Evolutionary conservation across 768 basidiomycete genomes (phyloP).

Genomic region (Boletus sp.): DNA sequence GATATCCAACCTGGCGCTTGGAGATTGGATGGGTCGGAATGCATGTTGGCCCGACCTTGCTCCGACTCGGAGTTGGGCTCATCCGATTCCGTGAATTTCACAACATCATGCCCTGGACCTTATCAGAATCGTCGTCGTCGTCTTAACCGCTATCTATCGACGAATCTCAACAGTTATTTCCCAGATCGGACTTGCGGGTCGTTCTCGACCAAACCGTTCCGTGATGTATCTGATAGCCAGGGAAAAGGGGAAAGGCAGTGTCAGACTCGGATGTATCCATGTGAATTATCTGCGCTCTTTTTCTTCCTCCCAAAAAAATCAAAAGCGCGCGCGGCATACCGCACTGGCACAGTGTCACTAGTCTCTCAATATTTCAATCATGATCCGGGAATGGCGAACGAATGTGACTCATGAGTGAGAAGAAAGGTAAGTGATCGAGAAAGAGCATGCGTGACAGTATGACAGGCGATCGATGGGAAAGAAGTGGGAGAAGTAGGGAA

Average conservation of each 20-base stretch:
- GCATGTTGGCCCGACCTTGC: not conserved
- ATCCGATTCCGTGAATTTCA: not conserved
- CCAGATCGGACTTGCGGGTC: not conserved
- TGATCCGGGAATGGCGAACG: not conserved
- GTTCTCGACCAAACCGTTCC: not conserved
- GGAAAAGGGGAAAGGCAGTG: not conserved
- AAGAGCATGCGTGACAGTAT: not conserved
- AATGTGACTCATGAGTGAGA: not conserved
- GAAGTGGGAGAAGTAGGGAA: not conserved
- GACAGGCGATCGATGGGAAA: not conserved
- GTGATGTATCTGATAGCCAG: not conserved
- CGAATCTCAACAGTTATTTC: not conserved
- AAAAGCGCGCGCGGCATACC: not conserved
- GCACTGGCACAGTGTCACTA: not conserved
- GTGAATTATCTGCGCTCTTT: not conserved
- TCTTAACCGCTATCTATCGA: not conserved
- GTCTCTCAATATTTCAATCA: too few species aligned
- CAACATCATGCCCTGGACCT: not conserved
- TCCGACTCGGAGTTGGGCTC: not conserved
- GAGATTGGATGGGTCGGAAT: not conserved
- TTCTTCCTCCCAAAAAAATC: not conserved
- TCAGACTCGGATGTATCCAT: not conserved
- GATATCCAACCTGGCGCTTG: too few species aligned
- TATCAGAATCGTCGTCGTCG: not conserved
- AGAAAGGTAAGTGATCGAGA: not conserved